Evolutionary conservation across 2,329 filamentous ascomycete species (phyloP), one percentile per base, ranked within the genome.

Genomic region (Colletotrichum euphorbiae): DNA sequence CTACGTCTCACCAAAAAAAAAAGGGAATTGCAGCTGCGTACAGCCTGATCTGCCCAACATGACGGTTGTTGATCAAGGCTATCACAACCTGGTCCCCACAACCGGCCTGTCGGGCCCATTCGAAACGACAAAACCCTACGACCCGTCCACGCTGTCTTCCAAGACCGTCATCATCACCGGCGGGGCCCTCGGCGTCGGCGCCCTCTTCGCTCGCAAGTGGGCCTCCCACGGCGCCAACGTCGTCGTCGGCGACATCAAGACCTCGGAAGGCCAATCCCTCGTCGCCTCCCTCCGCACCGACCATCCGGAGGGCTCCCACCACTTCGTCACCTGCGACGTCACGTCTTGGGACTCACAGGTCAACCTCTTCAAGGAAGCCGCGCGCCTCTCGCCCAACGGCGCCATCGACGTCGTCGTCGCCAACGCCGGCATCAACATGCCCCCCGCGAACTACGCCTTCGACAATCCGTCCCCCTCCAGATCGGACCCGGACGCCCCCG

Each of bases 121-220:
- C 57, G 83, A 87, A 71, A 73, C 80, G 31, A 78, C 76, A 13
- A 73, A 75, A 38, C 78, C 82, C 2, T 85, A 83, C 73, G 80
- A 85, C 70, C 71, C 78, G 1, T 72, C 78, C 7, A 82, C 79
- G 66, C 79, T 90, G 38, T 77, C 78, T 7, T 82, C 78, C 71
- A 90, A 89, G 75, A 87, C 84, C 0, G 85, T 91, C 57, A 73
- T 91, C 67, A 86, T 91, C 71, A 91, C 89, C 0, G 89, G 89
- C 51, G 89, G 87, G 31, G 87, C 89, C 21, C 87, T 86, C 63
- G 88, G 88, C 7, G 82, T 90, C 69, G 88, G 88, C 2, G 84
- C 84, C 11, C 82, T 81, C 19, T 85, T 89, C 73, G 82, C 84
- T 42, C 80, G 80, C 40, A 76, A 81, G 67, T 89, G 86, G 85